These are phyloP conservation scores for Tremella mesenterica DNA, from an alignment of 768 basidiomycete species.

Conservation along the genomic window DNA sequence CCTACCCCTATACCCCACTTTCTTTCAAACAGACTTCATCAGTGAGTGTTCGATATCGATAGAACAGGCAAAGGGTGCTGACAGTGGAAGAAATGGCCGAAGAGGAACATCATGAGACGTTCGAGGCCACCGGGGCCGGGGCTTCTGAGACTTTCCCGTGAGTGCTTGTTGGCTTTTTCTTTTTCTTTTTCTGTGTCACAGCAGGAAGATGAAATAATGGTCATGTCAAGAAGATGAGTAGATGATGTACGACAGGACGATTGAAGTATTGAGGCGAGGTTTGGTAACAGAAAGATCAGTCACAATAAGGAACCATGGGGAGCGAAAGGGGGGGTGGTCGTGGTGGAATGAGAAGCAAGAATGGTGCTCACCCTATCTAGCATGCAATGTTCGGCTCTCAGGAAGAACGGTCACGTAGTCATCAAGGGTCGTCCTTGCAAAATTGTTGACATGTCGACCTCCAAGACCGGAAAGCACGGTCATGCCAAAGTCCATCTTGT, in stretches of 20 bases:
- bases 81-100: conserved; percentile 49
- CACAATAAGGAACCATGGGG: not conserved
- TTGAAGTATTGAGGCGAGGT: not conserved
- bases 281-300: not conserved
- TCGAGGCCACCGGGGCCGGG: conserved; percentile 61
- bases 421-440: conserved; percentile 99
- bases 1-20: not conserved
- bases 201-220: no score
- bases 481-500: conserved; percentile 99
- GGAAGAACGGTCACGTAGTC: conserved; percentile 62
- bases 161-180: conserved; percentile 9
- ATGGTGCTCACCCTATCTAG: conserved; percentile 39
- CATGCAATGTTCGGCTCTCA: conserved; percentile 82
- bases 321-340: no score
- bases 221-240: no score
- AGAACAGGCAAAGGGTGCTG: not conserved
- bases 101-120: conserved; percentile 79
- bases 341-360: no score
- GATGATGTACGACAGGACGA: not conserved
- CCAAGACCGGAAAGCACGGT: conserved; percentile 93
- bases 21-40: not conserved
- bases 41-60: not conserved
- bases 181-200: not conserved
- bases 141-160: conserved; percentile 44
- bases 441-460: conserved; percentile 92